phyloP scores from a whole-genome alignment of 192 early-diverging fungal species.

The Coemansia sp. region DNA sequence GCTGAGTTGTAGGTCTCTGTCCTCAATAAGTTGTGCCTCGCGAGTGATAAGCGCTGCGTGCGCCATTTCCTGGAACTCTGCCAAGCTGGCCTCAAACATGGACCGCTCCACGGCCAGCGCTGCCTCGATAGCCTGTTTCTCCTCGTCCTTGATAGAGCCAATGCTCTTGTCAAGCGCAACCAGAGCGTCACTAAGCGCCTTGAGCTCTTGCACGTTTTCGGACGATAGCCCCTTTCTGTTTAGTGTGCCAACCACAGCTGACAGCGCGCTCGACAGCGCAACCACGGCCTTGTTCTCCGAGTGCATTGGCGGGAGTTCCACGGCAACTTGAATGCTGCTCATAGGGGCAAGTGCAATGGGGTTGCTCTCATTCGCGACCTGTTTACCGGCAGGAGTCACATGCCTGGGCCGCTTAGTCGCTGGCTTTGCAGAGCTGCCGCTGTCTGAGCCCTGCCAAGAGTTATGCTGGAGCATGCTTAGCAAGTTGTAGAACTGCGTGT shows the following conservation, averaged over 20 bases:
- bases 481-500: conserved; percentile 51
- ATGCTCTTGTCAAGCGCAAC: conserved; percentile 53
- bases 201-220: conserved; percentile 37
- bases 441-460: conserved; percentile 42
- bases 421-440: conserved; percentile 11
- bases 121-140: conserved; percentile 53
- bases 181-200: conserved; percentile 51
- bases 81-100: conserved; percentile 54
- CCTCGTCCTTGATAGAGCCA: conserved; percentile 42
- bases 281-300: conserved; percentile 34
- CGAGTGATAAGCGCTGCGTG: conserved; percentile 48
- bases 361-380: background rate
- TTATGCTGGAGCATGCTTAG: conserved; percentile 53
- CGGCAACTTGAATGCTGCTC: conserved; percentile 29
- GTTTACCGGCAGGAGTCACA: background rate
- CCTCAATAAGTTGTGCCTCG: conserved; percentile 54
- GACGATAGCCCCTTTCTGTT: conserved; percentile 42
- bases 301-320: conserved; percentile 45
- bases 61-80: conserved; percentile 48
- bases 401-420: background rate
- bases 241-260: conserved; percentile 26
- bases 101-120: conserved; percentile 60
- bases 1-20: conserved; percentile 51
- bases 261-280: conserved; percentile 31
- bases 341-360: conserved; percentile 17